These are phyloP conservation scores for Cyanodermella asteris DNA, from an alignment of 2,329 filamentous ascomycete species.

Conservation along the genomic window DNA sequence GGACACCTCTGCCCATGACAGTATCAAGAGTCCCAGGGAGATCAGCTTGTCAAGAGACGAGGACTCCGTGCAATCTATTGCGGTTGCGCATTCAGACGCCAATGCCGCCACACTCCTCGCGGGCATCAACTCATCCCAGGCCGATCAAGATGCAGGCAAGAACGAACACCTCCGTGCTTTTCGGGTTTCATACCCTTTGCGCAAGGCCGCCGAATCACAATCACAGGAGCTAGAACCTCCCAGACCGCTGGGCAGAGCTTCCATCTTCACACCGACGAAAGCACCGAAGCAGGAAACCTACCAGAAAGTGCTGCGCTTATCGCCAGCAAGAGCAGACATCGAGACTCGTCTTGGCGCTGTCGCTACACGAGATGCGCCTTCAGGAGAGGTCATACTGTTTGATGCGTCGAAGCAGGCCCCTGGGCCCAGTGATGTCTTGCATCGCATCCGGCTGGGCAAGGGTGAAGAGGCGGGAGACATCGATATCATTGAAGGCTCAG, in stretches of 20 bases:
- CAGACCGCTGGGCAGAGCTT: constrained; percentile 26
- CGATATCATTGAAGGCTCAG: constrained; percentile 14
- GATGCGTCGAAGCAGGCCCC: constrained; percentile 37
- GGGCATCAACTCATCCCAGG: constrained; percentile 63
- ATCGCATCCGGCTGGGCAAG: constrained; percentile 27
- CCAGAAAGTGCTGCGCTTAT: constrained; percentile 34
- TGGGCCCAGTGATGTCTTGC: constrained; percentile 28
- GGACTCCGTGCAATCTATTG: constrained; percentile 72
- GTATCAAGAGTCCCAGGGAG: constrained; percentile 44
- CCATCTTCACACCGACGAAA: constrained; percentile 24
- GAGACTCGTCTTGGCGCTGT: constrained; percentile 50
- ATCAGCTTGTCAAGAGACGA: constrained; percentile 63
- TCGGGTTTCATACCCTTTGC: constrained; percentile 33
- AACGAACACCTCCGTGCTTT: constrained; percentile 74
- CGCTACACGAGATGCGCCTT: constrained; percentile 53
- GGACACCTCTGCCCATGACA: constrained; percentile 42
- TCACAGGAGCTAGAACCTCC: constrained; percentile 14
- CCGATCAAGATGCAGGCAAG: constrained; percentile 48
- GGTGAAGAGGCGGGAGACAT: constrained; percentile 29
- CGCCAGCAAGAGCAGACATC: constrained; percentile 25
- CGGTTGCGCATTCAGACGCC: constrained; percentile 38
- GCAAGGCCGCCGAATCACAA: constrained; percentile 7
- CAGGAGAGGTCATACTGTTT: constrained; percentile 64
- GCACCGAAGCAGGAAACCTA: constrained; percentile 33
- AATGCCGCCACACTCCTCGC: constrained; percentile 38